phyloP scores from a whole-genome alignment of 345 rosid genomes.

The Bretschneidera sinensis region DNA sequence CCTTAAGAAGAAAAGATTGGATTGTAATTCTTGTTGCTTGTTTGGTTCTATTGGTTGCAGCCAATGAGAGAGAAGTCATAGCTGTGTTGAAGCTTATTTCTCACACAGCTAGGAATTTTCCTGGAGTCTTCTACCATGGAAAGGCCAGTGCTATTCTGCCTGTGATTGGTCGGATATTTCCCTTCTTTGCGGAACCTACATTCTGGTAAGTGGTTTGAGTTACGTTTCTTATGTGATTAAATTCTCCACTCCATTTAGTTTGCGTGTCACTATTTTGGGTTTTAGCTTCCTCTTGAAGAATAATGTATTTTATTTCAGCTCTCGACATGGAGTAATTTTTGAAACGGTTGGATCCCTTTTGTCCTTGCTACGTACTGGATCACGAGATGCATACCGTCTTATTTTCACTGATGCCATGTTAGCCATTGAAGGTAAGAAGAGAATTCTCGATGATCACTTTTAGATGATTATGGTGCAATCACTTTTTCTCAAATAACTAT shows the following conservation, averaged over 20 bases:
- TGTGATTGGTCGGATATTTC: constrained; percentile 68
- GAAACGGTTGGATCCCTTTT: constrained; percentile 81
- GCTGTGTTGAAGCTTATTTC: constrained; percentile 85
- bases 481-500: constrained; percentile 1
- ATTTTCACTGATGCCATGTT: constrained; percentile 69
- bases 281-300: background rate
- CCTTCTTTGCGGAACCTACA: constrained; percentile 76
- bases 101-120: constrained; percentile 63
- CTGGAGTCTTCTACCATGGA: constrained; percentile 87
- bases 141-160: constrained; percentile 64
- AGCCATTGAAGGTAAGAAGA: constrained; percentile 60
- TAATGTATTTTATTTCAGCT: constrained; percentile 31
- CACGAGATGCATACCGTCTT: constrained; percentile 65
- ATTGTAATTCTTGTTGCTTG: background rate
- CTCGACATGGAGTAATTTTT: constrained; percentile 66
- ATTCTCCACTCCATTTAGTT: too few relatives aligned
- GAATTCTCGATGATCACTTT: background rate
- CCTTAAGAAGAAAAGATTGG: too few relatives aligned
- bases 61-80: constrained; percentile 71
- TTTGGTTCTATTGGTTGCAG: constrained; percentile 28
- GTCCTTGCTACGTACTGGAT: constrained; percentile 77
- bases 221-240: background rate
- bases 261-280: too few relatives aligned
- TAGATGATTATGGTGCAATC: background rate
- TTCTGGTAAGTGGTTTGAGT: constrained; percentile 46